phyloP scores from a whole-genome alignment of 176 grass and related monocot genomes.

The Oryza meyeriana region DNA sequence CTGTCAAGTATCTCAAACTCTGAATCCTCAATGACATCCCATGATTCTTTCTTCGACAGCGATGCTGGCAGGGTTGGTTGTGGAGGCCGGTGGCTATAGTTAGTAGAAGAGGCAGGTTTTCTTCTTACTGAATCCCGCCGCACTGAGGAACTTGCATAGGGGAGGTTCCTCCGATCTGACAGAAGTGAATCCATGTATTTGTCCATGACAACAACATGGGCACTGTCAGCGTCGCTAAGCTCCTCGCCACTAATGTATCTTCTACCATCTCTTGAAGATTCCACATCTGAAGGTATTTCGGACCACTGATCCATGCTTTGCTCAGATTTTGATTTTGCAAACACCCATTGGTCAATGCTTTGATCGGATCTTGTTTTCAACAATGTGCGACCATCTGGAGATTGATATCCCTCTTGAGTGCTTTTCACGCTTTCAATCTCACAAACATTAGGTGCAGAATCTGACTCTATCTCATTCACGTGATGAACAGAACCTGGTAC shows the following conservation, averaged over 20 bases:
- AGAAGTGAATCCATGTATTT: slow-evolving; percentile 94
- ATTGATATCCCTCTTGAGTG: slow-evolving; percentile 53
- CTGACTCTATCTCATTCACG: slow-evolving; percentile 46
- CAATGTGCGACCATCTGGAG: slow-evolving; percentile 44
- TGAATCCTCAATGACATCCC: slow-evolving; percentile 74
- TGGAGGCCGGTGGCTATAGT: slow-evolving; percentile 36
- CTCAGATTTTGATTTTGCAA: slow-evolving; percentile 73
- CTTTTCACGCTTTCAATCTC: slow-evolving; percentile 58
- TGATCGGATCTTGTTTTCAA: slow-evolving; percentile 55
- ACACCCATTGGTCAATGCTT: slow-evolving; percentile 83
- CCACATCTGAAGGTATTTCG: slow-evolving; percentile 70
- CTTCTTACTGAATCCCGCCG: slow-evolving; percentile 58
- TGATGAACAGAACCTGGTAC: slow-evolving; percentile 22
- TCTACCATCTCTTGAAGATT: slow-evolving; percentile 52
- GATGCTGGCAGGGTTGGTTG: slow-evolving; percentile 31
- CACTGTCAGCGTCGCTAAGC: slow-evolving; percentile 42
- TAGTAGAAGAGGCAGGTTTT: slow-evolving; percentile 45
- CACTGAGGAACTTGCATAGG: slow-evolving; percentile 53
- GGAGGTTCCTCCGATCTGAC: slow-evolving; percentile 42
- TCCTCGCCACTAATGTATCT: slow-evolving; percentile 52
- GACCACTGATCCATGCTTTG: slow-evolving; percentile 98
- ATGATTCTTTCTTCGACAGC: slow-evolving; percentile 61
- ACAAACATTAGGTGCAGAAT: slow-evolving; percentile 40
- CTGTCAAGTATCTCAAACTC: slow-evolving; percentile 79
- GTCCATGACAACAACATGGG: slow-evolving; percentile 74